A percentile compares a stretch with the other conserved stretches of the same genome.
Evolutionary conservation across 2,329 filamentous ascomycete species (phyloP).

Genomic region (Botryosphaeria agaves): DNA sequence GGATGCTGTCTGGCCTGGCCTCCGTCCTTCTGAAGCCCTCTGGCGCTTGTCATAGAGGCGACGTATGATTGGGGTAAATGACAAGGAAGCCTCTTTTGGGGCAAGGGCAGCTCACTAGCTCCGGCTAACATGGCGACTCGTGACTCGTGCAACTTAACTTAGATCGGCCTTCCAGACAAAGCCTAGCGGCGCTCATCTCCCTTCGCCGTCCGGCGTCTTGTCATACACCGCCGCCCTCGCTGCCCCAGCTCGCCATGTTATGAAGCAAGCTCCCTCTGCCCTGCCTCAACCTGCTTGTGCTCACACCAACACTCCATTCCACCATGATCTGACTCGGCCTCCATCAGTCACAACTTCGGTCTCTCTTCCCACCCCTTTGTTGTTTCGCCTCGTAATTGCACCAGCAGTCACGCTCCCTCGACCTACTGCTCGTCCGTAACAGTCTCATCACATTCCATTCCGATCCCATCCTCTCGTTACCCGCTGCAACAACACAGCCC

Average conservation of each 20-base stretch:
- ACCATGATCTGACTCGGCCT: conserved; percentile 4
- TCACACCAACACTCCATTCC: conserved; percentile 9
- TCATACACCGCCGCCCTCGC: not conserved
- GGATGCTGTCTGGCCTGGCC: not conserved
- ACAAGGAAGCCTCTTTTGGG: not conserved
- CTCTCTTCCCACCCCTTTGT: no score
- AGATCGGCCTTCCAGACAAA: not conserved
- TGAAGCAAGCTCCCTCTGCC: not conserved
- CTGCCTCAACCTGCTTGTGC: conserved; percentile 1
- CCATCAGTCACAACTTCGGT: no score
- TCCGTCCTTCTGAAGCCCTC: not conserved
- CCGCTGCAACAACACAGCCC: no score
- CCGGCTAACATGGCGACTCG: not conserved
- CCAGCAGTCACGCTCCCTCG: no score
- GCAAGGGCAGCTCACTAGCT: not conserved
- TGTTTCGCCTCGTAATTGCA: no score
- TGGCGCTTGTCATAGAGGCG: not conserved
- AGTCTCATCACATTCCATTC: no score
- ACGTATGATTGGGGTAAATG: not conserved
- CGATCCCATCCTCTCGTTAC: no score
- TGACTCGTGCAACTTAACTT: no score
- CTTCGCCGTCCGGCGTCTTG: not conserved
- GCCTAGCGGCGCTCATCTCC: not conserved
- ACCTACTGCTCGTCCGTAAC: no score
- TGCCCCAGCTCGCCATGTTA: no score